Percentiles rank a stretch among this genome's conserved stretches.
Evolutionary conservation across 2,329 filamentous ascomycete genomes (phyloP).

Genomic region (Pseudopithomyces maydicus): DNA sequence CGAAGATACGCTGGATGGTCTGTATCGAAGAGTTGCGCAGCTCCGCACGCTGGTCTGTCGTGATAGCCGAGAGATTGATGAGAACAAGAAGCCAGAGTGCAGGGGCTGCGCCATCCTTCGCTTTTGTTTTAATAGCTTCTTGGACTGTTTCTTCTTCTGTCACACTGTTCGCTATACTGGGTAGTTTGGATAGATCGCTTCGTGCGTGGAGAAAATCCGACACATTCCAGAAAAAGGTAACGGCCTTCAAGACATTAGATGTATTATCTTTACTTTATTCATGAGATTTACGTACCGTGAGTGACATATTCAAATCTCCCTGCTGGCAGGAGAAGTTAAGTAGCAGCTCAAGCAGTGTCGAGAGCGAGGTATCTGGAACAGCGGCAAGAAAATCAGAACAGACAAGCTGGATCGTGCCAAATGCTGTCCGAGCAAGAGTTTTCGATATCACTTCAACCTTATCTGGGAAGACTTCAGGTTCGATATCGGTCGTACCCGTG

Average conservation of each 20-base stretch:
- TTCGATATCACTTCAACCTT: constrained; percentile 60
- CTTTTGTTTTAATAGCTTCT: constrained; percentile 63
- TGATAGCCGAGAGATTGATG: constrained; percentile 71
- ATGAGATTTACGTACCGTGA: constrained; percentile 67
- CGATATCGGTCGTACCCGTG: not conserved
- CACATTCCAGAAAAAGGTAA: constrained; percentile 94
- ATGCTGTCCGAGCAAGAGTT: constrained; percentile 82
- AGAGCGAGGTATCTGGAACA: constrained; percentile 69
- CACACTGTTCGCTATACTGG: constrained; percentile 20
- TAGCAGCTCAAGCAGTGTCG: constrained; percentile 84
- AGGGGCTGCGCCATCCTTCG: constrained; percentile 66
- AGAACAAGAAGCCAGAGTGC: constrained; percentile 81
- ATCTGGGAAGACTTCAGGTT: not conserved
- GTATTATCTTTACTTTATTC: not conserved
- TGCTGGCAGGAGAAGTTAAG: constrained; percentile 87
- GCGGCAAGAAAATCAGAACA: constrained; percentile 91
- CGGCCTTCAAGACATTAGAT: constrained; percentile 61
- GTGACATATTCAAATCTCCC: constrained; percentile 91
- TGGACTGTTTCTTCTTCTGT: constrained; percentile 58
- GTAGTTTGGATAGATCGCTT: constrained; percentile 47
- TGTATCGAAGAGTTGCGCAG: constrained; percentile 87
- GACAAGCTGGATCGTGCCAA: constrained; percentile 87
- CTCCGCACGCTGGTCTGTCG: constrained; percentile 73
- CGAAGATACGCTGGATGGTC: constrained; percentile 87
- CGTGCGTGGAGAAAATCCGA: constrained; percentile 77